Evolutionary conservation across 1,284 basidiomycete genomes (phyloP).

Genomic region (Vanrija sp.): DNA sequence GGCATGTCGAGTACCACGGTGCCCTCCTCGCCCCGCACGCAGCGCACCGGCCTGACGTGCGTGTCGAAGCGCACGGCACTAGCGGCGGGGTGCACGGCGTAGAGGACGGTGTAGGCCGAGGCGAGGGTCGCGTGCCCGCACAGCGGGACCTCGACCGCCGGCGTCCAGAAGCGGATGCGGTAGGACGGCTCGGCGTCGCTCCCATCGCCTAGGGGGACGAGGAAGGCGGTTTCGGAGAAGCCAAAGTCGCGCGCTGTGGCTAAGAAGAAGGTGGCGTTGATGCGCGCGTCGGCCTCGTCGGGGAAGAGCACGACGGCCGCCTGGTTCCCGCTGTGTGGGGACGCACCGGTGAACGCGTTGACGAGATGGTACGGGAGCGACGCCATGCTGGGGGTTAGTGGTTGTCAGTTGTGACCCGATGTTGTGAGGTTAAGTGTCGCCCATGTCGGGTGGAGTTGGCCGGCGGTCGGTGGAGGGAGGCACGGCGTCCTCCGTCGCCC

Average conservation of each 20-base stretch:
- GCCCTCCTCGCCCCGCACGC: not conserved
- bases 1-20: conserved; percentile 11
- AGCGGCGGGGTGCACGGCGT: conserved; percentile 9
- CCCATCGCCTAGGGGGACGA: conserved; percentile 8
- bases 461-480: too few relatives aligned
- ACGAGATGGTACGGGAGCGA: conserved; percentile 21
- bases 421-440: too few relatives aligned
- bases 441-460: too few relatives aligned
- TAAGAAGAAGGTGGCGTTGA: conserved; percentile 18
- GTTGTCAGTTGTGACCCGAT: too few relatives aligned
- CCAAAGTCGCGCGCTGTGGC: conserved; percentile 26
- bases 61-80: conserved; percentile 18
- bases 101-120: conserved; percentile 21
- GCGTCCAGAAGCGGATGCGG: conserved; percentile 32
- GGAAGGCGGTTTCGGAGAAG: conserved; percentile 30
- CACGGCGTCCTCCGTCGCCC: too few relatives aligned
- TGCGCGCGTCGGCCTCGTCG: conserved; percentile 2
- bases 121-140: conserved; percentile 38
- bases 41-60: conserved; percentile 18
- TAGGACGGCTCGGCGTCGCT: conserved; percentile 9
- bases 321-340: conserved; percentile 30
- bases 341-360: conserved; percentile 27
- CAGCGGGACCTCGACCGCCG: conserved; percentile 27
- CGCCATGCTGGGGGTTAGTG: not conserved
- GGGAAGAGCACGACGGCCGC: conserved; percentile 30